Conservation (phyloP, 176 grass and related monocot genomes). For the Hordeum marinum region DNA sequence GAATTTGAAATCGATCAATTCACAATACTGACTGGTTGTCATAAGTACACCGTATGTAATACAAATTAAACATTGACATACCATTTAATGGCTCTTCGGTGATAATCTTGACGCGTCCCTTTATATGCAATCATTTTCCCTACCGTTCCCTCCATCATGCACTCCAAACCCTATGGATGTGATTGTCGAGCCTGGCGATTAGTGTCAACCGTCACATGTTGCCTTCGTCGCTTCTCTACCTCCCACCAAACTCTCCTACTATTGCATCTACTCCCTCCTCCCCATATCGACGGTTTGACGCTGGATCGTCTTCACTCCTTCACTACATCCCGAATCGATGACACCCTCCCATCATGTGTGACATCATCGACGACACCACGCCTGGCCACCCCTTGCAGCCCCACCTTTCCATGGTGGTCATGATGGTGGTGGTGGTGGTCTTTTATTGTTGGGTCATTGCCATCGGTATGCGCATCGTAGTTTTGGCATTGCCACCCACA, state of each 20-base stretch:
- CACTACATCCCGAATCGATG: not conserved
- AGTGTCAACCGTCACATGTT: not conserved
- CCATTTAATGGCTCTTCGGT: too few relatives aligned
- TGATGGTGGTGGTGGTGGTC: too few relatives aligned
- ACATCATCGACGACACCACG: not conserved
- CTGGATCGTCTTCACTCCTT: not conserved
- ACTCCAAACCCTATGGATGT: not conserved
- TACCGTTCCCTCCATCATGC: not conserved
- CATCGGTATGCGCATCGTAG: too few relatives aligned
- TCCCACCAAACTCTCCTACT: not conserved
- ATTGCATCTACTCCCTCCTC: not conserved
- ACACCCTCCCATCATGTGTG: not conserved
- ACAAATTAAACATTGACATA: too few relatives aligned
- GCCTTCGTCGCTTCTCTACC: not conserved
- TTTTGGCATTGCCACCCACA: too few relatives aligned
- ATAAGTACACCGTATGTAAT: too few relatives aligned
- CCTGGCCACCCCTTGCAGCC: not conserved
- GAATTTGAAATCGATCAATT: not conserved
- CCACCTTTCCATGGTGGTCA: too few relatives aligned
- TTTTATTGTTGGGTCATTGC: too few relatives aligned
- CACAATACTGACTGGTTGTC: not conserved
- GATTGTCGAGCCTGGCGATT: not conserved
- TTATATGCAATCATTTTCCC: too few relatives aligned
- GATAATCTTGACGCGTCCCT: too few relatives aligned
- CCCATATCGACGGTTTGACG: not conserved